These are phyloP conservation scores for Epicoccum nigrum DNA, from an alignment of 2,329 filamentous ascomycete species.

Conservation along the genomic window DNA sequence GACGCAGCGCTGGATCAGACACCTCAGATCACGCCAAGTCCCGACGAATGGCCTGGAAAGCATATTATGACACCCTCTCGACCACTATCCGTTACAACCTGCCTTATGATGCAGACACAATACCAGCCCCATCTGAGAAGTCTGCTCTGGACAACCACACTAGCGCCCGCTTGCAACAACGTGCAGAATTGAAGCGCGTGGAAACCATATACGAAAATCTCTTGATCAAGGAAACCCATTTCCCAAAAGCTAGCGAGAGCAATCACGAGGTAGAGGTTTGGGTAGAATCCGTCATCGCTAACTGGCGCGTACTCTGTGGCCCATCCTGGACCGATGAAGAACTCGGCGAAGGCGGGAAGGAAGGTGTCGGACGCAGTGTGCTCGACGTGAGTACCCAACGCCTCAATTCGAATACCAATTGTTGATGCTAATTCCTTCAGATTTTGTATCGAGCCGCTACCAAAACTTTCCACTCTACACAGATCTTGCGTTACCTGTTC, in stretches of 20 bases:
- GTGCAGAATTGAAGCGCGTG: constrained; percentile 77
- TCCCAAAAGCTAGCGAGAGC: constrained; percentile 81
- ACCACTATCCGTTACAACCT: constrained; percentile 72
- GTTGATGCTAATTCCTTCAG: constrained; percentile 45
- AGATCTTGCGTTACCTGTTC: constrained; percentile 85
- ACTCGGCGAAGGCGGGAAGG: constrained; percentile 79
- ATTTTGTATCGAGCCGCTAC: constrained; percentile 88
- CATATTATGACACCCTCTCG: constrained; percentile 83
- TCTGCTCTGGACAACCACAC: constrained; percentile 29
- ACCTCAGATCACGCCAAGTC: constrained; percentile 28
- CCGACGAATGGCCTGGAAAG: constrained; percentile 76
- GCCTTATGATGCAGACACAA: constrained; percentile 60
- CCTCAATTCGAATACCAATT: background rate
- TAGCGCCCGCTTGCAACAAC: constrained; percentile 56
- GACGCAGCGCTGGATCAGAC: constrained; percentile 26
- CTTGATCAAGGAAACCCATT: constrained; percentile 77
- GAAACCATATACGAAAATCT: constrained; percentile 81
- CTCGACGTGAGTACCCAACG: constrained; percentile 64
- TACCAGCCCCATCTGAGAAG: constrained; percentile 28
- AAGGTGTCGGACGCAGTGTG: constrained; percentile 74
- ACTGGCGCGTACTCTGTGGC: constrained; percentile 84
- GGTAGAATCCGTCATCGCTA: constrained; percentile 77
- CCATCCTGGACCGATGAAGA: constrained; percentile 80
- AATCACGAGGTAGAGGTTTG: constrained; percentile 83
- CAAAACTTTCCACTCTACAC: constrained; percentile 93